phyloP scores from a whole-genome alignment of 257 asterid species.

The Solanum chiquidenum region DNA sequence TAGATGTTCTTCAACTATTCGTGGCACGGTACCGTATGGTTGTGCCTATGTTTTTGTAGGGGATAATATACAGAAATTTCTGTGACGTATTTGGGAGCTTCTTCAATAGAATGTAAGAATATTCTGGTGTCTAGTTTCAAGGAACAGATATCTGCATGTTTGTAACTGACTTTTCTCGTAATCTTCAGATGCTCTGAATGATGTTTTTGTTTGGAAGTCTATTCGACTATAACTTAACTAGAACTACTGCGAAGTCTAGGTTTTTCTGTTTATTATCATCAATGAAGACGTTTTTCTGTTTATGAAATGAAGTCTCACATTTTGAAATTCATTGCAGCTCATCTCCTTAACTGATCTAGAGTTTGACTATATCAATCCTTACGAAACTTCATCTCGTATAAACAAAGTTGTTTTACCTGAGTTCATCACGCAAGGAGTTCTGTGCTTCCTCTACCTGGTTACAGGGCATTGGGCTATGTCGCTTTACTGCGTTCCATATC shows the following conservation, averaged over 20 bases:
- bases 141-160: neutral
- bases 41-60: neutral
- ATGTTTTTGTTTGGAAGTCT: neutral
- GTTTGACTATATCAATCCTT: conserved; percentile 78
- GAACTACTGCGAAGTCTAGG: neutral
- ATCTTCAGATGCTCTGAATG: neutral
- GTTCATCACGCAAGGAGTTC: conserved; percentile 68
- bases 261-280: neutral
- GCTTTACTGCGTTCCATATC: conserved; percentile 56
- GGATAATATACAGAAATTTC: neutral
- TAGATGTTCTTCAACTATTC: neutral
- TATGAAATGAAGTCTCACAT: neutral
- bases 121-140: neutral
- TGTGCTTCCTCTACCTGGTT: conserved; percentile 60
- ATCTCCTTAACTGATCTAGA: conserved; percentile 88
- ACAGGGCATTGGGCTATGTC: conserved; percentile 89
- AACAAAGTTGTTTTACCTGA: conserved; percentile 68
- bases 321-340: conserved; percentile 38
- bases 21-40: neutral
- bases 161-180: neutral
- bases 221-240: neutral
- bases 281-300: neutral
- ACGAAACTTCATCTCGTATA: conserved; percentile 76
- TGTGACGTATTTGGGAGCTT: neutral
- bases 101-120: neutral